Evolutionary conservation across 2,329 filamentous ascomycete species (phyloP).

Genomic region (Diaporthe citriasiana): DNA sequence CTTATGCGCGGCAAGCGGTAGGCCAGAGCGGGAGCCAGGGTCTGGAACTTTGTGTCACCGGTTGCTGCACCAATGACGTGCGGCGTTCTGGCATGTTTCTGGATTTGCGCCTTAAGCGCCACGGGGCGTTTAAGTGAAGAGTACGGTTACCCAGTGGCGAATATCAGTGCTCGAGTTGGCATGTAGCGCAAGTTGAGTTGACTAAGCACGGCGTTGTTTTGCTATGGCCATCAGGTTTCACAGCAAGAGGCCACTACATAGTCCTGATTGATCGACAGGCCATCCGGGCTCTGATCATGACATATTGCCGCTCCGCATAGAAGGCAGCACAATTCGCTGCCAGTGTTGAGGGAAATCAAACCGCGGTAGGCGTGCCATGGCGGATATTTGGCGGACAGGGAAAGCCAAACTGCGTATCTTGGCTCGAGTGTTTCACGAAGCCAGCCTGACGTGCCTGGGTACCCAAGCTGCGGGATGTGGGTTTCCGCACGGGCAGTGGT

Average conservation of each 20-base stretch:
- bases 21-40: slow-evolving; percentile 38
- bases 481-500: slow-evolving; percentile 8
- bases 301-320: not conserved
- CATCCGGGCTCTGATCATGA: not conserved
- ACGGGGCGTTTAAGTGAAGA: slow-evolving; percentile 21
- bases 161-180: not conserved
- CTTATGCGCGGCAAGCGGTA: slow-evolving; percentile 35
- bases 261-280: slow-evolving; percentile 9
- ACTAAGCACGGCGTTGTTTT: not conserved
- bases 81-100: slow-evolving; percentile 35
- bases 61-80: slow-evolving; percentile 29
- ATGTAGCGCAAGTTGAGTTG: not conserved
- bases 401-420: not conserved
- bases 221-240: not conserved
- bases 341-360: not conserved
- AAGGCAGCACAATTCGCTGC: not conserved
- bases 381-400: not conserved
- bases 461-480: slow-evolving; percentile 26
- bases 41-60: slow-evolving; percentile 34
- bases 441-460: not conserved
- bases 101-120: slow-evolving; percentile 40
- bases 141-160: not conserved
- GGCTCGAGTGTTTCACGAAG: slow-evolving; percentile 5
- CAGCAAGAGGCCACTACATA: not conserved
- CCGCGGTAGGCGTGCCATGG: not conserved